Conservation (phyloP, 805 yeast genomes). For the Ogataea nitratoaversa region DNA sequence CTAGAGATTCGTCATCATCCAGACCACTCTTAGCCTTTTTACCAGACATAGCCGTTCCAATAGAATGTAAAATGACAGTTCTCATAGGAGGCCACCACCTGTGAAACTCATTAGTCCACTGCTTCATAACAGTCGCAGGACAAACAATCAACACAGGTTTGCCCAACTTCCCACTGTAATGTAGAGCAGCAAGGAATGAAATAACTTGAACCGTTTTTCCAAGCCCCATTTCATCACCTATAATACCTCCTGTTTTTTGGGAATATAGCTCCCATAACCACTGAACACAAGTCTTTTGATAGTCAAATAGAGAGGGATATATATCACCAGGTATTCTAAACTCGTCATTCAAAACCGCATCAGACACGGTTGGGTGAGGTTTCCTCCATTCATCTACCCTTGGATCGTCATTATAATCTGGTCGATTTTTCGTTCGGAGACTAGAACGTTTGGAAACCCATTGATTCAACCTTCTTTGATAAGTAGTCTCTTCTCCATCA, state of each 20-base stretch:
- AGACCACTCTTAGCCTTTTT: conserved; percentile 30
- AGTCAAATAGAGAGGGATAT: conserved; percentile 80
- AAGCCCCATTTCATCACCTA: conserved; percentile 98
- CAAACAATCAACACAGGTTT: conserved; percentile 86
- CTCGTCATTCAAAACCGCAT: conserved; percentile 65
- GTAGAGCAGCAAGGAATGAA: conserved; percentile 86
- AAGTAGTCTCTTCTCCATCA: conserved; percentile 75
- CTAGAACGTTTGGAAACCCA: conserved; percentile 58
- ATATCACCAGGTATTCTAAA: conserved; percentile 88
- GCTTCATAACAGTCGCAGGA: conserved; percentile 94
- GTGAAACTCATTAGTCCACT: conserved; percentile 96
- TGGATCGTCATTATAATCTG: conserved; percentile 25
- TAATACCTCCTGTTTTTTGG: conserved; percentile 89
- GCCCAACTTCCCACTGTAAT: conserved; percentile 68
- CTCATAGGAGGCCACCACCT: conserved; percentile 98
- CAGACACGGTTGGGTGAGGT: conserved; percentile 75
- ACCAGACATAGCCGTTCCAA: conserved; percentile 77
- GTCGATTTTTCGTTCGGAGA: conserved; percentile 33
- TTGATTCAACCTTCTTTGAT: conserved; percentile 51
- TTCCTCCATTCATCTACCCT: conserved; percentile 56
- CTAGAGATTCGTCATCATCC: conserved; percentile 47
- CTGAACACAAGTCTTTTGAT: conserved; percentile 94
- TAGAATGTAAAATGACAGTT: conserved; percentile 81
- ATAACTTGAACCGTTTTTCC: conserved; percentile 95
- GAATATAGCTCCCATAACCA: conserved; percentile 94